phyloP scores from a whole-genome alignment of 169 alveolate species.

The Cryptosporidium parvum region DNA sequence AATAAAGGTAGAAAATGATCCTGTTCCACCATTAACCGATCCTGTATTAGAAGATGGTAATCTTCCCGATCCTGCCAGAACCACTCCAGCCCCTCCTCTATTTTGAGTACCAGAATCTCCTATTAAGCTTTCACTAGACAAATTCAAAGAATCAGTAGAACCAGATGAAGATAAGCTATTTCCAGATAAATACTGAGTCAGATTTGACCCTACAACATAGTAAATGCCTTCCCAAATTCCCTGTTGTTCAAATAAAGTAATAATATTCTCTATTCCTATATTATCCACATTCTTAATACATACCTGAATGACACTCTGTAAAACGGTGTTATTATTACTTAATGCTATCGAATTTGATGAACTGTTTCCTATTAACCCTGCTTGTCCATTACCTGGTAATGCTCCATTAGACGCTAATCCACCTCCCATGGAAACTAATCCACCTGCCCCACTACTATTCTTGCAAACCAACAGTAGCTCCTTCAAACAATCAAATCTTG shows the following conservation, averaged over 20 bases:
- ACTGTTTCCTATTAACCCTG: conserved; percentile 1
- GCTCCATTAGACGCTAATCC: not conserved
- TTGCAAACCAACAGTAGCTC: conserved; percentile 48
- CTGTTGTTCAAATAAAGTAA: conserved; percentile 89
- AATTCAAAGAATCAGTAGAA: conserved; percentile 29
- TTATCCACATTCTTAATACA: conserved; percentile 92
- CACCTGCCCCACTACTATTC: not conserved
- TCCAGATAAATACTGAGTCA: conserved; percentile 46
- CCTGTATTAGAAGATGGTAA: conserved; percentile 86
- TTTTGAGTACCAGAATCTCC: conserved; percentile 80
- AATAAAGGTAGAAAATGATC: conserved; percentile 71
- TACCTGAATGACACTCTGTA: conserved; percentile 89
- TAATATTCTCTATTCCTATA: conserved; percentile 89
- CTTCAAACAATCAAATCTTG: conserved; percentile 72
- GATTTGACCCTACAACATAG: conserved; percentile 62
- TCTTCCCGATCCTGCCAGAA: conserved; percentile 89
- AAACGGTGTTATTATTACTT: conserved; percentile 83
- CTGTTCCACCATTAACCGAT: conserved; percentile 74
- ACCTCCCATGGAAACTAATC: not conserved
- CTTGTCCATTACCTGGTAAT: not conserved
- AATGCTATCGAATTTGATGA: conserved; percentile 11
- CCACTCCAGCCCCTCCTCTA: conserved; percentile 86
- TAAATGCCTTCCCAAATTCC: conserved; percentile 72
- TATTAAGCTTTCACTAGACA: conserved; percentile 27
- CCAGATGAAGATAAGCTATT: conserved; percentile 7